phyloP scores from a whole-genome alignment of 305 asterid genomes.

The Fraxinus sp. region DNA sequence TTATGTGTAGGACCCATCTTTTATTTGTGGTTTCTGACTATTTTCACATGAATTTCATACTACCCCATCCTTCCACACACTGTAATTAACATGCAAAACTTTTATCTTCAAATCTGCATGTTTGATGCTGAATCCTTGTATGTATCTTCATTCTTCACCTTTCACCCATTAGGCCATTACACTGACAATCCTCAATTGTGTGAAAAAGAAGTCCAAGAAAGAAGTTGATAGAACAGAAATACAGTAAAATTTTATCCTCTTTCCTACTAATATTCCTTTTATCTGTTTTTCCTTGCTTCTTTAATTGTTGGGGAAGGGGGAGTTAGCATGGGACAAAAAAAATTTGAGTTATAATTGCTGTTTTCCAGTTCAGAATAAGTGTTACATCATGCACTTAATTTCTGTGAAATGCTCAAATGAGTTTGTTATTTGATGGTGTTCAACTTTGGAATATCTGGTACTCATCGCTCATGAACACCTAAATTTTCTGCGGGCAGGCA shows the following conservation, averaged over 20 bases:
- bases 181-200: neutral
- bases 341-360: neutral
- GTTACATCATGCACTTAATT: slow-evolving; percentile 12
- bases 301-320: neutral
- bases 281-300: neutral
- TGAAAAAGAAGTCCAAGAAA: neutral
- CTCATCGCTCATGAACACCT: slow-evolving; percentile 20
- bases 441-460: slow-evolving; percentile 21
- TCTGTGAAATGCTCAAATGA: neutral
- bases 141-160: slow-evolving; percentile 3
- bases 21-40: neutral
- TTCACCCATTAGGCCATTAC: neutral
- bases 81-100: neutral
- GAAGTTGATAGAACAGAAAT: slow-evolving; percentile 1
- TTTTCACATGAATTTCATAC: slow-evolving; percentile 2
- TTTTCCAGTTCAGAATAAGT: neutral
- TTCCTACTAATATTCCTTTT: slow-evolving; percentile 4
- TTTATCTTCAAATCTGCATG: neutral
- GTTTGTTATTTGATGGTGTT: neutral
- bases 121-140: slow-evolving; percentile 16
- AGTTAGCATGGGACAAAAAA: neutral
- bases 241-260: neutral
- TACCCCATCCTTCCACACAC: neutral
- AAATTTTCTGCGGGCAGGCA: slow-evolving; percentile 59
- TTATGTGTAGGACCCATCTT: neutral